phyloP scores from a whole-genome alignment of 495 filamentous ascomycete genomes.

The Oidiodendron maius region DNA sequence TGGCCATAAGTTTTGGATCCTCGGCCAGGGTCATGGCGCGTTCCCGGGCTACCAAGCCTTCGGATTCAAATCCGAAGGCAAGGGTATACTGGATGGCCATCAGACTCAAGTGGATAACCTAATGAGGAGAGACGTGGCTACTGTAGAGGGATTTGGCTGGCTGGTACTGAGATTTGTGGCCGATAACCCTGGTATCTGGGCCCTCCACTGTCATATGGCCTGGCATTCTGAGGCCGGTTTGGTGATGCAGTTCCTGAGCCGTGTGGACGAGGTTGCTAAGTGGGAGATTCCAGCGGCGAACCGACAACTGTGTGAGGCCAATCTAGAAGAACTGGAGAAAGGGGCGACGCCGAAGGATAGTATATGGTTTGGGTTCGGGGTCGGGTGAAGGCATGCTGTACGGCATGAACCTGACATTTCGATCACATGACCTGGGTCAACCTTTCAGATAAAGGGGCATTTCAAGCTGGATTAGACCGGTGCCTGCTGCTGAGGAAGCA shows the following conservation, averaged over 20 bases:
- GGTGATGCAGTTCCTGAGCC: slow-evolving; percentile 52
- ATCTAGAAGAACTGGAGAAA: slow-evolving; percentile 16
- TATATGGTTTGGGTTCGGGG: slow-evolving; percentile 19
- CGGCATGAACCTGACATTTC: too few species aligned
- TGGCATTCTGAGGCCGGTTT: slow-evolving; percentile 57
- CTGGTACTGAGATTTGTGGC: slow-evolving; percentile 45
- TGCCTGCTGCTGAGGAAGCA: too few species aligned
- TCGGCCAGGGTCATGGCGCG: slow-evolving; percentile 48
- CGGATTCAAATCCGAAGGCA: slow-evolving; percentile 11
- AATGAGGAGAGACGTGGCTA: slow-evolving; percentile 53
- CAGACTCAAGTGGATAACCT: slow-evolving; percentile 31
- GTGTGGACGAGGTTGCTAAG: slow-evolving; percentile 33
- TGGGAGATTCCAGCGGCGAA: slow-evolving; percentile 40
- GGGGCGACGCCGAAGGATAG: slow-evolving; percentile 16
- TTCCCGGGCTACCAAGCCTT: slow-evolving; percentile 33
- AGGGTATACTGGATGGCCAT: slow-evolving; percentile 11
- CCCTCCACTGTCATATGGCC: slow-evolving; percentile 48
- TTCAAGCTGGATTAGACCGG: too few species aligned
- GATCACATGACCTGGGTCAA: too few species aligned
- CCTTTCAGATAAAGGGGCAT: too few species aligned
- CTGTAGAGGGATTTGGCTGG: slow-evolving; percentile 43
- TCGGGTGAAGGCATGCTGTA: too few species aligned
- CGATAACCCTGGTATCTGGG: slow-evolving; percentile 45
- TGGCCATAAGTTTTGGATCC: slow-evolving; percentile 54
- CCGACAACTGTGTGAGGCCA: slow-evolving; percentile 23